A percentile compares a stretch with the other conserved stretches of the same genome.
Conservation (phyloP, 768 basidiomycete species). For the Clitopilus hobsonii region DNA sequence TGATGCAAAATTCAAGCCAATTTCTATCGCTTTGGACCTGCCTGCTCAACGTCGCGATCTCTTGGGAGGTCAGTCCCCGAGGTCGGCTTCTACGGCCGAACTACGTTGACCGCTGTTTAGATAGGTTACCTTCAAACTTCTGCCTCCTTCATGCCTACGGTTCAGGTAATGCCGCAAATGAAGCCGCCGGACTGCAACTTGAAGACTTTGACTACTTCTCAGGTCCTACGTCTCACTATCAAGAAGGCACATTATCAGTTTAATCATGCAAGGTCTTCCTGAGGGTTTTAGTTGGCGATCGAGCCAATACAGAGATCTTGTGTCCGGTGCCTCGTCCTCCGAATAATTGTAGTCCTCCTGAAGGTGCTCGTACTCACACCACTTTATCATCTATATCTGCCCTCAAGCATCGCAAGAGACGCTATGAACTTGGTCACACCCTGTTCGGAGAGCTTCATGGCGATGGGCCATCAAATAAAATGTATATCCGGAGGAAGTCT, state of each 20-base stretch:
- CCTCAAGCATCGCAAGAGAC: no score
- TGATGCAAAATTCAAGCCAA: no score
- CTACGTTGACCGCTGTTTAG: no score
- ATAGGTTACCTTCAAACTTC: background rate
- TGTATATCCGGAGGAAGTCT: no score
- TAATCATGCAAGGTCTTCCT: background rate
- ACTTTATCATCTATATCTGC: no score
- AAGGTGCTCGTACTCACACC: no score
- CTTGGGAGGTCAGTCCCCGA: no score
- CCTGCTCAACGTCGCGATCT: no score
- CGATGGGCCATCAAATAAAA: background rate
- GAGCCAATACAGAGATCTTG: background rate
- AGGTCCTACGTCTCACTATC: background rate
- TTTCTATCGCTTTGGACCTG: no score
- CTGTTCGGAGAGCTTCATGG: background rate
- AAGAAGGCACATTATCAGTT: background rate
- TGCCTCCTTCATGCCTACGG: background rate
- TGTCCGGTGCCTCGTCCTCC: background rate
- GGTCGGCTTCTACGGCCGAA: no score
- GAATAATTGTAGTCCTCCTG: background rate
- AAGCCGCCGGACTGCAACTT: background rate
- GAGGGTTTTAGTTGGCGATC: background rate
- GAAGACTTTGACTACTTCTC: background rate
- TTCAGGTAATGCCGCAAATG: background rate
- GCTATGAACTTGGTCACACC: no score